These are phyloP conservation scores for Macadamia integrifolia DNA, from an alignment of 164 flowering plant genomes.

Conservation along the genomic window DNA sequence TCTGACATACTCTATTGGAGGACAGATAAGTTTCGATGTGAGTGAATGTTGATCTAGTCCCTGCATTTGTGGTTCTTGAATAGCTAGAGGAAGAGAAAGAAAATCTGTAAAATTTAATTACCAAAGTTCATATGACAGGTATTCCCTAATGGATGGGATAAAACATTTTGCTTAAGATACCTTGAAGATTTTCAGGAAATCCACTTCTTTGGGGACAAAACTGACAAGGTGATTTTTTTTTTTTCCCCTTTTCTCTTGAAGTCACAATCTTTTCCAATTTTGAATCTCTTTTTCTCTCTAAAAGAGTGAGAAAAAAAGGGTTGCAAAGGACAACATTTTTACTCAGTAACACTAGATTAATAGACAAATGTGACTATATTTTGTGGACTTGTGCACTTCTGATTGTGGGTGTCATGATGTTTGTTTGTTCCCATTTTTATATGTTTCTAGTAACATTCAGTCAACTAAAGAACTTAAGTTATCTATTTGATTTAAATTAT, in stretches of 20 bases:
- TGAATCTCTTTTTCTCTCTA: too few relatives aligned
- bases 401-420: constrained; percentile 35
- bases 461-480: not conserved
- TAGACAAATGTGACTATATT: constrained; percentile 78
- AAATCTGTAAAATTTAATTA: not conserved
- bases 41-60: constrained; percentile 22
- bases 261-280: too few relatives aligned
- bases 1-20: constrained; percentile 94
- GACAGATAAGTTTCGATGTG: constrained; percentile 98
- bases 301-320: too few relatives aligned
- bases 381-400: constrained; percentile 97
- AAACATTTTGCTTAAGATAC: constrained; percentile 87
- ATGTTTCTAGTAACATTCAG: not conserved
- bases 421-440: not conserved
- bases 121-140: constrained; percentile 46
- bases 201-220: constrained; percentile 98
- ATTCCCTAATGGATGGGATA: constrained; percentile 97
- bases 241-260: too few relatives aligned
- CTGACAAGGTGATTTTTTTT: constrained; percentile 61
- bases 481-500: not conserved
- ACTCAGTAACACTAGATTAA: constrained; percentile 9
- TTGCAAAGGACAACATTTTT: too few relatives aligned
- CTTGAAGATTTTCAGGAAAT: constrained; percentile 80
- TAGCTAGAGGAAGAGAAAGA: not conserved
- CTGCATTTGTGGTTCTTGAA: not conserved